Percentiles rank a stretch among this genome's conserved stretches.
Evolutionary conservation across 2,329 filamentous ascomycete species (phyloP).

Genomic region (Microthyrium microscopicum): DNA sequence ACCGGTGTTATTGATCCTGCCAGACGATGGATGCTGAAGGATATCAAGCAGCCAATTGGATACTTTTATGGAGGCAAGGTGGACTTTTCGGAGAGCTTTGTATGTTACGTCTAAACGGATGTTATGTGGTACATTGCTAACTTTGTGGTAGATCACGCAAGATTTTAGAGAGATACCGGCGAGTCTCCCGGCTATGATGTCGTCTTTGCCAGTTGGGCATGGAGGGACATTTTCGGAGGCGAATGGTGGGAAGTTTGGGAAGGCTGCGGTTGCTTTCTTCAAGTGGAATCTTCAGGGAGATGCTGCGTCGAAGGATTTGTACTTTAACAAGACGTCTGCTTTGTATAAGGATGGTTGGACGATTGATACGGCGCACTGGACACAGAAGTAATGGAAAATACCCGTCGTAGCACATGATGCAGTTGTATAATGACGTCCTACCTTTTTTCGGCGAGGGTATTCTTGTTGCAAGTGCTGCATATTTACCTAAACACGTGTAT

Average conservation of each 20-base stretch:
- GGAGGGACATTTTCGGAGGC: conserved; percentile 5
- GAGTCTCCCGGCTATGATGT: conserved; percentile 2
- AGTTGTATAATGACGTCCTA: no score
- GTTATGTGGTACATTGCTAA: neutral
- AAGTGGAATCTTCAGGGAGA: conserved; percentile 7
- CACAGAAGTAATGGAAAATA: no score
- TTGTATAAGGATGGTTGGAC: conserved; percentile 4
- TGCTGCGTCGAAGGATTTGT: conserved; percentile 4
- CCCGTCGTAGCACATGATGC: no score
- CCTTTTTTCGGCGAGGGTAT: no score
- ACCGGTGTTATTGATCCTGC: conserved; percentile 8
- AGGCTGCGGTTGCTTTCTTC: conserved; percentile 4
- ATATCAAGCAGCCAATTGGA: conserved; percentile 5
- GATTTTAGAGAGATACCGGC: conserved; percentile 6
- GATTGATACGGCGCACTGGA: conserved; percentile 6
- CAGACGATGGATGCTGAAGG: conserved; percentile 5
- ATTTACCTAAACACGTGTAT: no score
- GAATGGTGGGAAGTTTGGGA: conserved; percentile 6
- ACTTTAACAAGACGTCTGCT: conserved; percentile 5
- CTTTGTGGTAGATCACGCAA: conserved; percentile 5
- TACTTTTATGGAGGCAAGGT: conserved; percentile 7
- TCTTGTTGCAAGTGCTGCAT: no score
- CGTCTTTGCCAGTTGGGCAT: conserved; percentile 3
- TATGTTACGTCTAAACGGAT: neutral
- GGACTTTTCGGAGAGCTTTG: conserved; percentile 6